Evolutionary conservation across 1,284 basidiomycete species (phyloP).

Genomic region (Kwoniella shivajii): DNA sequence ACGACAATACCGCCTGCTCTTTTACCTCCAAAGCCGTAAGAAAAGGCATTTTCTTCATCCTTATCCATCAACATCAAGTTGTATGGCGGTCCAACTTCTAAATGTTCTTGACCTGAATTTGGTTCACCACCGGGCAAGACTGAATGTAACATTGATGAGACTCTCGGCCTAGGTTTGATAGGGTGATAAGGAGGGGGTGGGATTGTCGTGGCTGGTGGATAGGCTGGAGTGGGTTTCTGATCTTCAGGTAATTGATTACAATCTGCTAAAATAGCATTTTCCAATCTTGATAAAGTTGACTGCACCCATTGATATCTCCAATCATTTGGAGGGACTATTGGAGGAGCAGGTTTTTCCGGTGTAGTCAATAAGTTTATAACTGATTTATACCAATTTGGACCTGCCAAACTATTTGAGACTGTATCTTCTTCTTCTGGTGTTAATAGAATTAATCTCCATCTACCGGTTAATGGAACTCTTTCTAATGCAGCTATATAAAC

Average conservation of each 20-base stretch:
- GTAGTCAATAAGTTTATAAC: conserved; percentile 74
- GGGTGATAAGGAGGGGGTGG: conserved; percentile 49
- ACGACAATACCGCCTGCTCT: conserved; percentile 87
- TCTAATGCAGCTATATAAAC: conserved; percentile 77
- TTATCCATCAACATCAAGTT: conserved; percentile 80
- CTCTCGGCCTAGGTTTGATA: conserved; percentile 49
- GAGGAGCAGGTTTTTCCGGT: conserved; percentile 61
- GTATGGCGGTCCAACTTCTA: conserved; percentile 74
- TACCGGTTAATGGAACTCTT: conserved; percentile 78
- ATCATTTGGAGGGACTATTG: conserved; percentile 67
- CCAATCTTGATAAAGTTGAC: conserved; percentile 71
- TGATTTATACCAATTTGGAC: conserved; percentile 79
- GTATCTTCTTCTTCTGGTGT: conserved; percentile 88
- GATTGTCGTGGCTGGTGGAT: conserved; percentile 4
- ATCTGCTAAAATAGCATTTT: conserved; percentile 59
- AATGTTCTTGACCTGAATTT: conserved; percentile 38
- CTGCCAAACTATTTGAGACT: conserved; percentile 73
- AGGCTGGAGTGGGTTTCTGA: conserved; percentile 1
- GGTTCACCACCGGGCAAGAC: conserved; percentile 43
- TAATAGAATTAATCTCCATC: conserved; percentile 81
- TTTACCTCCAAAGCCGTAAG: conserved; percentile 85
- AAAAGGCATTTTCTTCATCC: conserved; percentile 81
- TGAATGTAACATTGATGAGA: conserved; percentile 45
- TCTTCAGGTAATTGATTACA: conserved; percentile 8
- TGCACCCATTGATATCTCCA: conserved; percentile 85